Conservation (phyloP, 2,329 filamentous ascomycete species). For the Exophiala sp. region DNA sequence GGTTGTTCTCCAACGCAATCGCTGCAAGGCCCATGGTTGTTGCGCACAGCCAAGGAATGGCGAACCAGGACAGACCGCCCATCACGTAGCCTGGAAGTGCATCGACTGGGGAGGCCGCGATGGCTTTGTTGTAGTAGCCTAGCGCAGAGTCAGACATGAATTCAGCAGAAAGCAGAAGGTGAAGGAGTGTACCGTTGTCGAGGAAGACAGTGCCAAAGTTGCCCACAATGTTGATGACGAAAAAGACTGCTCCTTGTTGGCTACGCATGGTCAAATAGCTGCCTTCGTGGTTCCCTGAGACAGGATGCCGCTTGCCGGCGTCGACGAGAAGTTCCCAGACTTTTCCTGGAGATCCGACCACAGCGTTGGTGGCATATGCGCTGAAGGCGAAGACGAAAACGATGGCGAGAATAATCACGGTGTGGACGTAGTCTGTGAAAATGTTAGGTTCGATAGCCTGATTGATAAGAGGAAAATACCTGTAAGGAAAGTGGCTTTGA, state of each 20-base stretch:
- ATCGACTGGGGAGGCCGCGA: conserved; percentile 78
- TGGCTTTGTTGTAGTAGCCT: conserved; percentile 88
- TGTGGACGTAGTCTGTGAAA: conserved; percentile 80
- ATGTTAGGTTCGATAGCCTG: too few relatives aligned
- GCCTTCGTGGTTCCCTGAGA: conserved; percentile 73
- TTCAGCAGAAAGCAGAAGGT: conserved; percentile 66
- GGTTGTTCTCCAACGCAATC: conserved; percentile 71
- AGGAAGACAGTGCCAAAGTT: conserved; percentile 83
- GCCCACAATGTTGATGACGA: conserved; percentile 83
- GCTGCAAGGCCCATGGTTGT: conserved; percentile 85
- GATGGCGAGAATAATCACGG: conserved; percentile 72
- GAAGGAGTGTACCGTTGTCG: conserved; percentile 77
- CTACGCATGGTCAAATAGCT: conserved; percentile 86
- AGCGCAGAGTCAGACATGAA: not conserved
- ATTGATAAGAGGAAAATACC: conserved; percentile 31
- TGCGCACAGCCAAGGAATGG: conserved; percentile 84
- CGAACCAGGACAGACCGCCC: conserved; percentile 85
- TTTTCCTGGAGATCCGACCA: conserved; percentile 69
- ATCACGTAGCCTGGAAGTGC: conserved; percentile 86
- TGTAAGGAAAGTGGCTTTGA: conserved; percentile 84
- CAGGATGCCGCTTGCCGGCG: conserved; percentile 66
- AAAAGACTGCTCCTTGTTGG: conserved; percentile 79
- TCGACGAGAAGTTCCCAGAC: conserved; percentile 75
- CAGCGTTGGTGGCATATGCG: conserved; percentile 69
- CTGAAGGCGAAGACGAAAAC: conserved; percentile 83